Evolutionary conservation across 2,329 filamentous ascomycete species (phyloP).

Genomic region (Lecanicillium sp.): DNA sequence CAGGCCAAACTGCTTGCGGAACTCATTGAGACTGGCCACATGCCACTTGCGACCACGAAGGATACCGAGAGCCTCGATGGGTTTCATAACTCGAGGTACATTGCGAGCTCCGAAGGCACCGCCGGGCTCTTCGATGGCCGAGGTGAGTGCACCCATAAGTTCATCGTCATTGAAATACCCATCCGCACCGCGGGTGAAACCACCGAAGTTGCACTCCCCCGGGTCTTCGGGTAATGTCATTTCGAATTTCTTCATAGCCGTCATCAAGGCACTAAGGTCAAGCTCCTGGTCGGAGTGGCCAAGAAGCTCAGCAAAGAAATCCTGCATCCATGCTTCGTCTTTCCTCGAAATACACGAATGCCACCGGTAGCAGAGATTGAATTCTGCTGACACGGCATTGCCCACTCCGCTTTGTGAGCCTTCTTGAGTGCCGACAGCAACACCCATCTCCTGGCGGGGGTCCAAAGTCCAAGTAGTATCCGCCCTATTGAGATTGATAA

Average conservation of each 20-base stretch:
- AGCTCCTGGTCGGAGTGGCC: constrained; percentile 37
- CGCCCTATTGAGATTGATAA: constrained; percentile 51
- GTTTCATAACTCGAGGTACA: constrained; percentile 66
- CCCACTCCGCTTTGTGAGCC: constrained; percentile 66
- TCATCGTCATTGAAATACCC: constrained; percentile 72
- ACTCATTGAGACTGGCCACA: constrained; percentile 74
- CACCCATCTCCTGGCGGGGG: constrained; percentile 63
- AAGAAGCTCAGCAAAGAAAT: constrained; percentile 59
- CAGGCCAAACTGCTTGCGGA: constrained; percentile 74
- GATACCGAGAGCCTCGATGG: constrained; percentile 76
- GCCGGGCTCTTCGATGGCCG: constrained; percentile 70
- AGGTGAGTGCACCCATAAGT: constrained; percentile 62
- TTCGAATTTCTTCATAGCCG: constrained; percentile 56
- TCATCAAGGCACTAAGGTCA: constrained; percentile 48
- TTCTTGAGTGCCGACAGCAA: constrained; percentile 44
- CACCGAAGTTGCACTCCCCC: constrained; percentile 59
- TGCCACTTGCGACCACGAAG: constrained; percentile 73
- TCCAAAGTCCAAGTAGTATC: constrained; percentile 79
- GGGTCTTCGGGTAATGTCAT: constrained; percentile 58
- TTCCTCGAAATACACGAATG: constrained; percentile 70
- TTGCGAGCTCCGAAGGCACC: constrained; percentile 68
- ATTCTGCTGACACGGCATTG: constrained; percentile 80
- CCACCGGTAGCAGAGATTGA: constrained; percentile 85
- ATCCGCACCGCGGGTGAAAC: constrained; percentile 56
- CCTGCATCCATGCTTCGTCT: constrained; percentile 76